Evolutionary conservation across 2,329 filamentous ascomycete genomes (phyloP), one percentile per base, ranked within the genome.

Genomic region (Hypoxylon sp.): DNA sequence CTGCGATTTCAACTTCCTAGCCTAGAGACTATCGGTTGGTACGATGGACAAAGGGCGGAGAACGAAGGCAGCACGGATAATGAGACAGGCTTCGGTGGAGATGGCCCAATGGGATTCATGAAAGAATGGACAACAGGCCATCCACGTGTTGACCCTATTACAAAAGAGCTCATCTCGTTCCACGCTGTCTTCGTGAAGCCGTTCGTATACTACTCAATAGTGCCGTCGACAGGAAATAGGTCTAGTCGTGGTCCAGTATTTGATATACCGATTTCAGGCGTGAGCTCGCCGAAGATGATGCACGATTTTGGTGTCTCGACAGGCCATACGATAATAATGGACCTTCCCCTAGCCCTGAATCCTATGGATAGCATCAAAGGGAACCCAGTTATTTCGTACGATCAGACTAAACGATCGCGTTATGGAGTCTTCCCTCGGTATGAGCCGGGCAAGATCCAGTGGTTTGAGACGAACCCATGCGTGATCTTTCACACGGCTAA

Each of bases 401-500:
- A 92, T 68, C 78, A 85, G 0, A 78, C 80, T 1, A 83, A 82
- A 9, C 79, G 79, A 1, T 86, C 89, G 0, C 83, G 90, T 2
- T 91, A 91, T 67, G 90, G 89, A 0, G 80, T 92, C 1, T 92
- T 92, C 65, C 89, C 89, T 9, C 82, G 90, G 2, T 83, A 85
- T 56, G 73, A 82, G 11, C 89, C 89, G 0, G 74, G 84, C 1
- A 77, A 79, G 0, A 82, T 91, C 2, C 82, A 82, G 8, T 92
- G 90, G 89, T 92, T 90, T 65, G 85, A 90, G 75, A 91, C 89
- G 0, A 84, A 84, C 9, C 82, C 87, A 4, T 92, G 88, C 70
- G 88, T 88, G 70, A 90, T 92, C 45, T 91, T 92, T 65, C 90
- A 92, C 71, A 91, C 89, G 0, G 90, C 88, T 0, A 92, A 91